Percentiles rank a stretch among this genome's conserved stretches.
Conservation (phyloP, 176 grass and related monocot genomes). For the Pontederia paniculata region DNA sequence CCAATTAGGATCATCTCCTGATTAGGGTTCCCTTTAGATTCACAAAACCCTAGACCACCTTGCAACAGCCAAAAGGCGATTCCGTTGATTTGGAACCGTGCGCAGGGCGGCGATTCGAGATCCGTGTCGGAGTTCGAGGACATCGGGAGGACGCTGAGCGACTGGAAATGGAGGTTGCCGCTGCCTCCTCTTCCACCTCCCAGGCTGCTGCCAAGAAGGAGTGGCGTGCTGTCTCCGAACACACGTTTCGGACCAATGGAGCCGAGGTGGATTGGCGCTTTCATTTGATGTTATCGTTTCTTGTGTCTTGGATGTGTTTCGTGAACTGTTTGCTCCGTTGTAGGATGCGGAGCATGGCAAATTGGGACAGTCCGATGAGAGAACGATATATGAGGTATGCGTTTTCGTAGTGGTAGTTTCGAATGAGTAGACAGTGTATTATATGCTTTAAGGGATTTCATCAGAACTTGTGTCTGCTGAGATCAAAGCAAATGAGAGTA, state of each 20-base stretch:
- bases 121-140: too few species aligned
- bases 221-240: slow-evolving; percentile 82
- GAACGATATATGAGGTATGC: slow-evolving; percentile 66
- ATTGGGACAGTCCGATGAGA: slow-evolving; percentile 55
- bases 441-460: background rate
- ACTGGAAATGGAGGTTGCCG: slow-evolving; percentile 7
- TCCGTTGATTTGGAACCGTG: too few species aligned
- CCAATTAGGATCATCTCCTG: too few species aligned
- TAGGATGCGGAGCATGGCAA: slow-evolving; percentile 36
- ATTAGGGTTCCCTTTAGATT: too few species aligned
- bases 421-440: background rate
- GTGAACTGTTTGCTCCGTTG: slow-evolving; percentile 6
- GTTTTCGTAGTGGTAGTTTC: background rate
- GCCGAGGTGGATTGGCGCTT: slow-evolving; percentile 33
- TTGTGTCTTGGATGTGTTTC: background rate
- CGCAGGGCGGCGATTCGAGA: too few species aligned
- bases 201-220: slow-evolving; percentile 55
- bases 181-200: slow-evolving; percentile 1
- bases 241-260: slow-evolving; percentile 52
- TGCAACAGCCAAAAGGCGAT: too few species aligned
- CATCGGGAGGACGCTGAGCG: too few species aligned
- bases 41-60: too few species aligned
- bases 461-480: too few species aligned
- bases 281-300: slow-evolving; percentile 4
- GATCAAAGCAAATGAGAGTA: too few species aligned